Evolutionary conservation across 768 basidiomycete genomes (phyloP), one percentile per base, ranked within the genome.

Genomic region (Glaciozyma antarctica): DNA sequence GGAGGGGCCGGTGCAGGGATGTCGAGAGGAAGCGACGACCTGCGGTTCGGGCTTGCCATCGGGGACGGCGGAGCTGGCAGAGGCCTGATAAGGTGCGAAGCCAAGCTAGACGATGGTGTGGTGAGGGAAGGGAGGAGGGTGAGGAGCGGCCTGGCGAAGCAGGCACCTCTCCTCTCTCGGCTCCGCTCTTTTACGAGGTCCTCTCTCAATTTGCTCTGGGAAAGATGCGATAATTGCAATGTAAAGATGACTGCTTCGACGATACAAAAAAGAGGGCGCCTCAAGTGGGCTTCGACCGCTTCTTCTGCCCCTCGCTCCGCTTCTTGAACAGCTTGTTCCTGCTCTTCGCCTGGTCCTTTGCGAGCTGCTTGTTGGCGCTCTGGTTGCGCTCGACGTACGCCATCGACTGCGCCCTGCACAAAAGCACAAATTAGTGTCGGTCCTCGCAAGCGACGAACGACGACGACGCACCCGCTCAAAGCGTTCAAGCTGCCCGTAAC

Each of bases 301-400:
- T 60, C 65, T 67, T 67, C 21, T 49, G 21, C 38, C 87, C 85
- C 78, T 86, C 87, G 66, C 90, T 88, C 47, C 89, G 85, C 76
- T 88, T 89, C 57, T 83, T 81, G 76, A 92, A 91, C 30, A 90
- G 76, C 77, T 87, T 88, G 80, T 88, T 84, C 58, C 88, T 82
- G 61, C 63, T 59, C 57, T 61, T 56, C 17, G 59, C 62, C 81
- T 80, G 49, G 81, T 79, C 82, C 44, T 80, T 79, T 32, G 86
- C 68, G 38, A 75, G 66, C 53, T 66, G 63, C 80, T 87, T 88
- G 81, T 93, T 93, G 58, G 85, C 88, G 26, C 86, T 87, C 77
- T 89, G 90, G 79, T 92, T 91, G 76, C 90, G 87, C 78, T 92
- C 90, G 55, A 90, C 81, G 73, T 92, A 93, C 55, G 88, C 88